Base-by-base conservation (phyloP, 73 alveolate species). In the Paramecium sexaurelia region DNA sequence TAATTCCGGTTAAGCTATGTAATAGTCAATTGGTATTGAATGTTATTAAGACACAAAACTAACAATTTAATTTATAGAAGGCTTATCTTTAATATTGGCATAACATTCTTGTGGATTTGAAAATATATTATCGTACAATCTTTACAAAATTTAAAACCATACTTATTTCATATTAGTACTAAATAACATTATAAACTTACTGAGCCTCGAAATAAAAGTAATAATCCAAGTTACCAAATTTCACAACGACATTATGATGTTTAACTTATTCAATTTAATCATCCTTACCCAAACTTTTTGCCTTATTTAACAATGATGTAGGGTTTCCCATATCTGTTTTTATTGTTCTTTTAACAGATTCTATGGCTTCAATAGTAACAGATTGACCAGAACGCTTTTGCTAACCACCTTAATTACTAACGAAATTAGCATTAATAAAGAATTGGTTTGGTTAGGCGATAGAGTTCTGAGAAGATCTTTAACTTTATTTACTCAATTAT, bases 391-490 rank as follows among this genome's bases (percentile, higher is more conserved):
- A 45, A 36, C 90, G 35, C 55, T 78, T 78, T n/a, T 20, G 90
- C 36, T 61, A 32, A 61, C 83, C 26, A 29, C 45, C 41, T 24
- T 78, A 39, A 37, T 32, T 15, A 39, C 19, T 78, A 39, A 78
- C 90, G 73, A 78, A 78, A 26, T 78, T 78, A 5, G 90, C 90
- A 78, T 78, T 78, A 33, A 78, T 78, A 43, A 78, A 78, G 73
- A 78, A 78, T 61, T 78, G 2, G n/a, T 78, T 78, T 2, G 73
- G 6, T 43, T 78, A 43, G 27, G 27, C 90, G 2, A 78, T 24
- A 1, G 87, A 36, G 26, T 73, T 73, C 29, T 71, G 29, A 19
- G 57, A 22, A 5, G 86, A 32, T 36, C 86, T n/a, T 71, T 71
- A 35, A 8, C 17, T 27, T 61, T 61, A 61, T 61, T 61, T 61